A percentile compares a stretch with the other conserved stretches of the same genome.
Evolutionary conservation across 2,329 filamentous ascomycete genomes (phyloP).

Genomic region (Phyllosticta citriasiana): DNA sequence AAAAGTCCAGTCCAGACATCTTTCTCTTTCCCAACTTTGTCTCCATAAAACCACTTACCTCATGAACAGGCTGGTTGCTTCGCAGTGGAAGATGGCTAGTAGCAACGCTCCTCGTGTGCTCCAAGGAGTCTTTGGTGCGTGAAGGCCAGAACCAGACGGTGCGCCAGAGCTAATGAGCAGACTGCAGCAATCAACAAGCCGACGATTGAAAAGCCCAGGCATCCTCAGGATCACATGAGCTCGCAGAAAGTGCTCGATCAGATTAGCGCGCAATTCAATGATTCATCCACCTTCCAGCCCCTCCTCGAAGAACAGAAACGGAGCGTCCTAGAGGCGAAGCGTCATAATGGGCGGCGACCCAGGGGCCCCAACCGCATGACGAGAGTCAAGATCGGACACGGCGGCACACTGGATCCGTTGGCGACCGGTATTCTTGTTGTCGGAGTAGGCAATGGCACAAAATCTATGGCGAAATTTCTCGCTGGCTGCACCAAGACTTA

Average conservation of each 20-base stretch:
- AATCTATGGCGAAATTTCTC: constrained; percentile 67
- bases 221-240: neutral
- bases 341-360: constrained; percentile 43
- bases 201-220: neutral
- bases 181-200: neutral
- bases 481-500: constrained; percentile 79
- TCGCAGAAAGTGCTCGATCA: constrained; percentile 65
- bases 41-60: neutral
- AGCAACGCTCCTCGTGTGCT: constrained; percentile 1
- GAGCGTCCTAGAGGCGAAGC: constrained; percentile 45
- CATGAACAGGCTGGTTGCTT: neutral
- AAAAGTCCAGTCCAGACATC: neutral
- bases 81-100: neutral
- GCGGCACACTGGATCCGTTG: constrained; percentile 87
- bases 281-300: constrained; percentile 68
- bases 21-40: neutral
- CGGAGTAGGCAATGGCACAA: constrained; percentile 81
- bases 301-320: constrained; percentile 57
- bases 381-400: constrained; percentile 83
- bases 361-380: constrained; percentile 29
- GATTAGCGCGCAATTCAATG: constrained; percentile 74
- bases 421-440: constrained; percentile 88
- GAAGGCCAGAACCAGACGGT: neutral
- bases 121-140: constrained; percentile 8
- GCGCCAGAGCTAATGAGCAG: neutral